Conservation (phyloP, 495 filamentous ascomycete species). For the Neohortaea acidophila region DNA sequence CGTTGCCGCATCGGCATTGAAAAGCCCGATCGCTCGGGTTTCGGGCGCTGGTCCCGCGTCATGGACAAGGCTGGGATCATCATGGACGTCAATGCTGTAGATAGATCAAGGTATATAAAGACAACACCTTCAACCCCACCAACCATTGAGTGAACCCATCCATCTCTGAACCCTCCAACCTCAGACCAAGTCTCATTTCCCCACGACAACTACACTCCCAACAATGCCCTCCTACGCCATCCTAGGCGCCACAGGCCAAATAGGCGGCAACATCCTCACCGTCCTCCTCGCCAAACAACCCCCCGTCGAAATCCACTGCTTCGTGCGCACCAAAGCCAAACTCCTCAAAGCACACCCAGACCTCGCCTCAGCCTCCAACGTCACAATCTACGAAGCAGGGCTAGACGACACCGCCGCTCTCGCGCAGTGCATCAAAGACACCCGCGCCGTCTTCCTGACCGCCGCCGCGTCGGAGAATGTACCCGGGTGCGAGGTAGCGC, state of each 20-base stretch:
- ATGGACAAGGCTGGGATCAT: no score
- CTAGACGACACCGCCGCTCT: constrained; percentile 26
- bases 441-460: constrained; percentile 25
- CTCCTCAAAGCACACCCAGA: constrained; percentile 24
- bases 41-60: no score
- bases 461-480: constrained; percentile 29
- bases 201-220: no score
- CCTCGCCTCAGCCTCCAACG: constrained; percentile 13
- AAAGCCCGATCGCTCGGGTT: no score
- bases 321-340: constrained; percentile 29
- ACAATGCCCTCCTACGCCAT: constrained; percentile 14
- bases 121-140: no score
- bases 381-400: constrained; percentile 28
- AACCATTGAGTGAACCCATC: no score
- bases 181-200: no score
- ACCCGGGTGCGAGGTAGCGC: constrained; percentile 23
- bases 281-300: constrained; percentile 25
- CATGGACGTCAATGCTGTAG: no score
- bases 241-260: constrained; percentile 13
- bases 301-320: constrained; percentile 23
- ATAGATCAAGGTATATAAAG: no score
- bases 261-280: constrained; percentile 20
- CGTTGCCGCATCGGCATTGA: no score
- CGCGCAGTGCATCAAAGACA: constrained; percentile 21
- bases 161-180: no score